phyloP scores from a whole-genome alignment of 2,329 filamentous ascomycete species.

The Penicillium psychrosexuale region DNA sequence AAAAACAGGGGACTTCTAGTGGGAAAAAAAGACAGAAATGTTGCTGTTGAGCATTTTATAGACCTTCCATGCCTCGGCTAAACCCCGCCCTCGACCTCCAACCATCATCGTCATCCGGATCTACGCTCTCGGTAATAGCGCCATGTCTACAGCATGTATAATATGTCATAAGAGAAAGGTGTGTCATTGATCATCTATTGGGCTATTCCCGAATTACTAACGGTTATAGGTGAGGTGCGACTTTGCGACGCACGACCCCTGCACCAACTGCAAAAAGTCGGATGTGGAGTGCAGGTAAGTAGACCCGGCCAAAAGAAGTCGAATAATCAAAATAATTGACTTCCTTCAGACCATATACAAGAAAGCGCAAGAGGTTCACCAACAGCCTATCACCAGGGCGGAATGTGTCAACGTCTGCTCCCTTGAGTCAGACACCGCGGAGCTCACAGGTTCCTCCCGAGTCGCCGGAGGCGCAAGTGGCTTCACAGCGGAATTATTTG shows the following conservation, averaged over 20 bases:
- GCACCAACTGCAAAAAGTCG: conserved; percentile 26
- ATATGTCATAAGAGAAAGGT: conserved; percentile 47
- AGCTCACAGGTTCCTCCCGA: conserved; percentile 18
- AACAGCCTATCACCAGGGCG: conserved; percentile 31
- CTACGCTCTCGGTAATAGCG: conserved; percentile 15
- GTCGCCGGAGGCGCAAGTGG: conserved; percentile 2
- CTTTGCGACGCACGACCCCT: conserved; percentile 26
- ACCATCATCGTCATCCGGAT: conserved; percentile 9
- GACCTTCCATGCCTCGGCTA: conserved; percentile 6
- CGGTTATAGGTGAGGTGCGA: conserved; percentile 24
- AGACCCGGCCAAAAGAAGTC: neutral
- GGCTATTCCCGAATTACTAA: conserved; percentile 12
- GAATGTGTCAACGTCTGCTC: conserved; percentile 11
- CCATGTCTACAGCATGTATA: conserved; percentile 33
- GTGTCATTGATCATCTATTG: conserved; percentile 15
- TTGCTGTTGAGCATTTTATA: neutral
- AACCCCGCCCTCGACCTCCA: conserved; percentile 14
- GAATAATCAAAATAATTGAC: neutral
- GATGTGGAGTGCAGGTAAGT: conserved; percentile 27
- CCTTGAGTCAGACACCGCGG: conserved; percentile 24
- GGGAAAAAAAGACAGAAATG: neutral
- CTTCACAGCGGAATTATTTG: conserved; percentile 9
- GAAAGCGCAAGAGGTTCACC: conserved; percentile 37
- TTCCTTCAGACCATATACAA: conserved; percentile 24
- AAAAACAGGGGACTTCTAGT: neutral